Evolutionary conservation across 2,329 filamentous ascomycete species (phyloP).

Genomic region (Sporothrix euskadiensis): DNA sequence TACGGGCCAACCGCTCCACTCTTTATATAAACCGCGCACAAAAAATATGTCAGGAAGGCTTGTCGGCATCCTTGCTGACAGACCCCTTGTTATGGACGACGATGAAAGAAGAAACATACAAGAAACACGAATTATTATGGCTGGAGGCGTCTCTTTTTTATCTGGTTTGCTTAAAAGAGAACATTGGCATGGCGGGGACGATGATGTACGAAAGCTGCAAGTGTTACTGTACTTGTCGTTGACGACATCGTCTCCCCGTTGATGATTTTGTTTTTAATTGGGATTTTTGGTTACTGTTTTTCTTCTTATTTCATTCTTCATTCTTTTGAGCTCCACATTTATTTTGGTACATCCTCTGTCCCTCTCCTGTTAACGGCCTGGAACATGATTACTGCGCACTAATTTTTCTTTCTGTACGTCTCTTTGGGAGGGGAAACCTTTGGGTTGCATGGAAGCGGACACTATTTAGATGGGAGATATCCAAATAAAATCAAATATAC

Average conservation of each 20-base stretch:
- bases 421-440: not conserved
- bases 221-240: not conserved
- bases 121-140: slow-evolving; percentile 16
- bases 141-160: slow-evolving; percentile 4
- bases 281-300: not conserved
- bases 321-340: not conserved
- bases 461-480: slow-evolving; percentile 25
- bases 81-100: not conserved
- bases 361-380: too few species aligned
- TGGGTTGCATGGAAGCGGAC: slow-evolving; percentile 29
- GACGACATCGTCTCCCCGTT: not conserved
- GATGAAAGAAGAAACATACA: slow-evolving; percentile 15
- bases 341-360: slow-evolving; percentile 16
- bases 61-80: not conserved
- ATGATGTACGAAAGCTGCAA: not conserved
- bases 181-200: not conserved
- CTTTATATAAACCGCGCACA: slow-evolving; percentile 21
- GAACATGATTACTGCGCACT: not conserved
- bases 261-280: not conserved
- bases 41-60: slow-evolving; percentile 17
- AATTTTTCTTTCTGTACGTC: not conserved
- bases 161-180: not conserved
- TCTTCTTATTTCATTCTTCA: not conserved
- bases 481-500: slow-evolving; percentile 20
- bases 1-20: slow-evolving; percentile 28